Evolutionary conservation across 352 stramenopile genomes (phyloP).

Genomic region (Vaucheria bursata): DNA sequence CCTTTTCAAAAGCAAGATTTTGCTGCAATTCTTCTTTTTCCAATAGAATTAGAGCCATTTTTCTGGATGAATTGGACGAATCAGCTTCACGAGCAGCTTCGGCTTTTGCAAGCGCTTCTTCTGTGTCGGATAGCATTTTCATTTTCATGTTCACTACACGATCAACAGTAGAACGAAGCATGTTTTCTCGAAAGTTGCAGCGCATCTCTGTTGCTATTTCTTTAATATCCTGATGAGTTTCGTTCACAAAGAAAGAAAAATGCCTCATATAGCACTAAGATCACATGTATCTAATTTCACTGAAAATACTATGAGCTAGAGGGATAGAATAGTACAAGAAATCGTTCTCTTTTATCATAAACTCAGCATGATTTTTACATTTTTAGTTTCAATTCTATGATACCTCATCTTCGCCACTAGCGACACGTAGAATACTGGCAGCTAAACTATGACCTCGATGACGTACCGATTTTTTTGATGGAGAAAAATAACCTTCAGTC

Average conservation of each 20-base stretch:
- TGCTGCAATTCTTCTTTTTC: not conserved
- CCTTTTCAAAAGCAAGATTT: not conserved
- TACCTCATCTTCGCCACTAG: constrained; percentile 7
- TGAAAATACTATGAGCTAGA: no score
- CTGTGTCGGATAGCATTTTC: not conserved
- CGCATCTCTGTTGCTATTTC: not conserved
- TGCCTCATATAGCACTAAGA: no score
- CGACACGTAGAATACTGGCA: not conserved
- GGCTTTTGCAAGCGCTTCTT: not conserved
- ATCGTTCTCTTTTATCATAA: no score
- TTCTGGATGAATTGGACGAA: not conserved
- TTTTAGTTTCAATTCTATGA: no score
- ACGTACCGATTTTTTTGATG: no score
- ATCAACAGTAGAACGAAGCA: not conserved
- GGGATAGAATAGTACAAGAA: no score
- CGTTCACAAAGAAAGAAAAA: no score
- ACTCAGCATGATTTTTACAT: no score
- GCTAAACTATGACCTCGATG: no score
- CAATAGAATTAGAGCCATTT: not conserved
- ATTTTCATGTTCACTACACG: constrained; percentile 4
- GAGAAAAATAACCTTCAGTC: no score
- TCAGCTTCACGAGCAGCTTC: not conserved
- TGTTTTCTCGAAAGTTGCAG: not conserved
- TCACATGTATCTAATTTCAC: no score
- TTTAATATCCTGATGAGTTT: constrained; percentile 11